Evolutionary conservation across 2,329 filamentous ascomycete genomes (phyloP), one percentile per base, ranked within the genome.

Genomic region (Talaromyces sp.): DNA sequence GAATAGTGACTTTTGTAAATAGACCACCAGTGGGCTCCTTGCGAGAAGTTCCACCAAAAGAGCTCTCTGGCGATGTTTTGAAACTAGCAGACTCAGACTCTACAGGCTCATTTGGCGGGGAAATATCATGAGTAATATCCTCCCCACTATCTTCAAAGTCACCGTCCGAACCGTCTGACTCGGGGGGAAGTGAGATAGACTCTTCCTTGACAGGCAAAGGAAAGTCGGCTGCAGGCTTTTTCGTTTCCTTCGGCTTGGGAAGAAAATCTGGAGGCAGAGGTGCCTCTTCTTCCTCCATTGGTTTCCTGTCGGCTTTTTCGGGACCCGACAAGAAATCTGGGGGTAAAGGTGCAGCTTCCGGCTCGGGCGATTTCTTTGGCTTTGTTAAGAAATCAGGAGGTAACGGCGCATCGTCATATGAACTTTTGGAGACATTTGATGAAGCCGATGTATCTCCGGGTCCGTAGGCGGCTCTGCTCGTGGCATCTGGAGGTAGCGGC

Each of bases 361-460:
- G 63, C 45, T 63, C 29, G n/a, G 36, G 59, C 3, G n/a, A 47
- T 17, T 65, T 65, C 40, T 29, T 22, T 6, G 34, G 10, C 40
- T 67, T 67, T 31, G 19, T 13, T 8, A 68, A 61, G 43, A 71
- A 73, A 61, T 72, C 72, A 2, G 72, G 73, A 6, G 77, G 76
- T 11, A 78, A 68, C 2, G 78, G 77, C 5, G 76, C 77, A 58
- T 81, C 79, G 10, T 81, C 79, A 51, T 72, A 65, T 5, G 79
- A 79, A 47, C 70, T 74, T 61, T 77, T 78, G 5, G 79, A 81
- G 5, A 77, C 75, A 63, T 77, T 76, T 3, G 79, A 81, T 8
- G 80, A 82, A 8, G 76, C 79, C 3, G 81, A 82, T n/a, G 81
- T 82, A 66, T 83, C 81, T 5, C 80, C 81, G 29, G 81, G 76